Evolutionary conservation across 495 filamentous ascomycete genomes (phyloP).

Genomic region (Tuber microsphaerosporum): DNA sequence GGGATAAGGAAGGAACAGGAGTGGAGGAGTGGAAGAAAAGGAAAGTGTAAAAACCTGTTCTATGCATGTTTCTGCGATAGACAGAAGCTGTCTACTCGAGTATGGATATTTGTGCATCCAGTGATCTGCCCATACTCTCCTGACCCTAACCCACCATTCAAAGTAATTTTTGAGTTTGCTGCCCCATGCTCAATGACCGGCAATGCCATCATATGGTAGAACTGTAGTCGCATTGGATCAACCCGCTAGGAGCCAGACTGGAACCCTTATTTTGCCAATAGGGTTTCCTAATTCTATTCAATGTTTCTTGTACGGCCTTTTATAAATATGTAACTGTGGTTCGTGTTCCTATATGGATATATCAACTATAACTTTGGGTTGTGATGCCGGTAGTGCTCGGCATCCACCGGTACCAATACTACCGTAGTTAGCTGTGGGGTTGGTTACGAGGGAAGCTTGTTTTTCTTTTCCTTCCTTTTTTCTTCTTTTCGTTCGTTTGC

Average conservation of each 20-base stretch:
- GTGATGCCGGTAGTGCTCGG: not conserved
- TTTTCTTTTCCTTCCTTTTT: not conserved
- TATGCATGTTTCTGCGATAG: not conserved
- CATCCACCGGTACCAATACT: not conserved
- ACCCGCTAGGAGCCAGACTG: not conserved
- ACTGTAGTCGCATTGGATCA: not conserved
- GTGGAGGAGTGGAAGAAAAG: not conserved
- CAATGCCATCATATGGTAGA: not conserved
- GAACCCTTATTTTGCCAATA: not conserved
- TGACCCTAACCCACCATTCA: not conserved
- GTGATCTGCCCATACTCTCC: not conserved
- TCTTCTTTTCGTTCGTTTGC: not conserved
- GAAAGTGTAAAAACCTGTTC: conserved; percentile 1
- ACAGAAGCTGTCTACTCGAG: not conserved
- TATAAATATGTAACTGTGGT: not conserved
- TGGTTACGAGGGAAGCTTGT: not conserved
- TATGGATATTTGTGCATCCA: not conserved
- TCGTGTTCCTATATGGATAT: not conserved
- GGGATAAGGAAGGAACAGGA: not conserved
- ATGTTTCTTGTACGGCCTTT: not conserved
- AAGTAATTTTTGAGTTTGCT: not conserved
- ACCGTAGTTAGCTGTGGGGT: not conserved
- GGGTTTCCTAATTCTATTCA: not conserved
- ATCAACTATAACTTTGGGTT: not conserved
- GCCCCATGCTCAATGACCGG: not conserved